A percentile compares a stretch with the other conserved stretches of the same genome.
These are phyloP conservation scores for Claviceps purpurea DNA, from an alignment of 2,329 filamentous ascomycete species.

Conservation along the genomic window DNA sequence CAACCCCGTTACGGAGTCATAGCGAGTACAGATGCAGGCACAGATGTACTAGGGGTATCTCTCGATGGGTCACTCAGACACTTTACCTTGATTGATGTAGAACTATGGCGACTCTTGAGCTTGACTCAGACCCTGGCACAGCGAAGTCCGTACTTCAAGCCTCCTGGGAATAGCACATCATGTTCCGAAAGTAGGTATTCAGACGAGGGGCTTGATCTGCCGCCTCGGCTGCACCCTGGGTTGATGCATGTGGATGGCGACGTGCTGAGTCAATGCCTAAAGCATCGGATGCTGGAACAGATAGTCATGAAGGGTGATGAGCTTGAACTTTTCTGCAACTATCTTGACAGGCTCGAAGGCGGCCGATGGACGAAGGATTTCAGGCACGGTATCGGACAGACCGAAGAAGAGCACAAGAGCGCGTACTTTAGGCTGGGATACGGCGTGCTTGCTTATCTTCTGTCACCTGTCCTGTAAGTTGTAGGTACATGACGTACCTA, in stretches of 20 bases:
- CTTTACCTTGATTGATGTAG: constrained; percentile 50
- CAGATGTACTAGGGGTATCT: constrained; percentile 49
- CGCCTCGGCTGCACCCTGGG: constrained; percentile 28
- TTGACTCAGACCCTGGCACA: constrained; percentile 59
- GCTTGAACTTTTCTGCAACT: constrained; percentile 29
- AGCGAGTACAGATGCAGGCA: constrained; percentile 27
- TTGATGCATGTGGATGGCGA: constrained; percentile 57
- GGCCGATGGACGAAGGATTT: constrained; percentile 26
- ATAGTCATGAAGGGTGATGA: constrained; percentile 23
- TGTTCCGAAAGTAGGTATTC: constrained; percentile 9
- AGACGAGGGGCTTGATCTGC: constrained; percentile 12
- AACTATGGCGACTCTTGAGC: constrained; percentile 54
- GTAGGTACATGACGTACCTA: too few species aligned
- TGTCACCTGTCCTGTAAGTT: constrained; percentile 34
- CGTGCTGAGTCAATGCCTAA: constrained; percentile 41
- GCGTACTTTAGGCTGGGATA: constrained; percentile 38
- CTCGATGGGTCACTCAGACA: constrained; percentile 58
- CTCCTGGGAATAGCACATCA: constrained; percentile 10
- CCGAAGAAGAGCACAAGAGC: constrained; percentile 11
- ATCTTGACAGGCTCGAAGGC: constrained; percentile 36
- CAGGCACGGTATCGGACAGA: constrained; percentile 8
- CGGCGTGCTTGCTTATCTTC: constrained; percentile 37
- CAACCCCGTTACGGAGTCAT: constrained; percentile 27
- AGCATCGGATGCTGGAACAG: constrained; percentile 29
- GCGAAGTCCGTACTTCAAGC: constrained; percentile 32